Percentiles rank a stretch among this genome's conserved stretches.
Conservation (phyloP, 805 yeast genomes). For the Ogataea pini region DNA sequence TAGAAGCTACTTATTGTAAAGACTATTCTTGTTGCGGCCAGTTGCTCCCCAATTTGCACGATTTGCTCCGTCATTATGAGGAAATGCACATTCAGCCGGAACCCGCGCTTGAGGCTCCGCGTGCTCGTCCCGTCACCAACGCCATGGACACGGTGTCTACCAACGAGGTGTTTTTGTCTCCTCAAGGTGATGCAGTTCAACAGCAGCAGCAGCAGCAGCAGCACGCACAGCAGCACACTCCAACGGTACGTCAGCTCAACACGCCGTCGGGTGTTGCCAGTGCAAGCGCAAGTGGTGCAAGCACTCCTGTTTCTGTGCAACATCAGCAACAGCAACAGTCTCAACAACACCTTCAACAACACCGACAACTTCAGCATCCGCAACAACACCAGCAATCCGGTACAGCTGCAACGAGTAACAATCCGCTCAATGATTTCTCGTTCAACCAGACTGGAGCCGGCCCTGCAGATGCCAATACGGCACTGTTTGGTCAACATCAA, state of each 20-base stretch:
- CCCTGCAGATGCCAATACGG: slow-evolving; percentile 4
- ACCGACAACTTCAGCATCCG: neutral
- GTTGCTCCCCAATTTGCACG: slow-evolving; percentile 88
- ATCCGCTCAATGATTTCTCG: slow-evolving; percentile 22
- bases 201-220: slow-evolving; percentile 14
- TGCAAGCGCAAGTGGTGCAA: neutral
- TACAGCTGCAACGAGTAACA: slow-evolving; percentile 2
- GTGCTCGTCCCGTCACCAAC: slow-evolving; percentile 53
- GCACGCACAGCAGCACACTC: neutral
- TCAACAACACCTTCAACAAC: neutral
- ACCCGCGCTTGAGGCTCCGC: slow-evolving; percentile 42
- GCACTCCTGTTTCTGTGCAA: neutral
- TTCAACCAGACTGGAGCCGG: slow-evolving; percentile 20
- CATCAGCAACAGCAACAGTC: neutral
- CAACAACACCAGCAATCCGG: neutral
- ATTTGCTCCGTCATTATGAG: slow-evolving; percentile 89
- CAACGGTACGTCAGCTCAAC: slow-evolving; percentile 6
- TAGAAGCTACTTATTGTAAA: slow-evolving; percentile 94
- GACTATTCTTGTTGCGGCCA: slow-evolving; percentile 97
- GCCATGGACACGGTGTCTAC: slow-evolving; percentile 86
- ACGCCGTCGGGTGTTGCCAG: neutral
- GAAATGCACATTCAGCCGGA: slow-evolving; percentile 82
- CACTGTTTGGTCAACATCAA: slow-evolving; percentile 13
- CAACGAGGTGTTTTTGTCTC: slow-evolving; percentile 77
- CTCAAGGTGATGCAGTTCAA: slow-evolving; percentile 25